Conservation (phyloP, 768 basidiomycete species). For the Pleurotus eryngii region DNA sequence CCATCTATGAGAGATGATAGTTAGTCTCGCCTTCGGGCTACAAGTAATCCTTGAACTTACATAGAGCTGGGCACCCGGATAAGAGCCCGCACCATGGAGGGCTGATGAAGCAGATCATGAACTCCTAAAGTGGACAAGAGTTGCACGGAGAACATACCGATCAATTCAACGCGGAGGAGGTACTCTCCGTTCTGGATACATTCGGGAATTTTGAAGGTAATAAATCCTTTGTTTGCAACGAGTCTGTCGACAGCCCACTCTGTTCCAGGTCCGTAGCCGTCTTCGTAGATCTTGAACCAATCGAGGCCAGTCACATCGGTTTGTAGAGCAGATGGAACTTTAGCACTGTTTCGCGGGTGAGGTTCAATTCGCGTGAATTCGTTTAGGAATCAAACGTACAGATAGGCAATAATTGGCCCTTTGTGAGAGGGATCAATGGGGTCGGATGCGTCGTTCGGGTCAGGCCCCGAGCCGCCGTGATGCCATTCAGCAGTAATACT, state of each 20-base stretch:
- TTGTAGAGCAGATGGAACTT: conserved; percentile 20
- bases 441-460: conserved; percentile 40
- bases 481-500: conserved; percentile 52
- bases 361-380: not conserved
- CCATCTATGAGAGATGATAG: not conserved
- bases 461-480: conserved; percentile 42
- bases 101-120: not conserved
- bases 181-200: conserved; percentile 16
- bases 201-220: conserved; percentile 27
- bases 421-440: conserved; percentile 50
- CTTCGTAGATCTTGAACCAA: conserved; percentile 46
- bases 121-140: not conserved
- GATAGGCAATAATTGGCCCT: conserved; percentile 49
- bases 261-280: conserved; percentile 23
- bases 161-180: conserved; percentile 3
- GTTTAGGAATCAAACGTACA: conserved; percentile 29
- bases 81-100: not conserved
- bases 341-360: conserved; percentile 32
- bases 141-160: not conserved
- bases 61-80: conserved; percentile 6
- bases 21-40: too few relatives aligned
- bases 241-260: conserved; percentile 38
- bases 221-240: conserved; percentile 37
- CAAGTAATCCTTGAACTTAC: not conserved
- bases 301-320: conserved; percentile 34